Evolutionary conservation across 495 filamentous ascomycete genomes (phyloP).

Genomic region (Aspergillus heteromorphus): DNA sequence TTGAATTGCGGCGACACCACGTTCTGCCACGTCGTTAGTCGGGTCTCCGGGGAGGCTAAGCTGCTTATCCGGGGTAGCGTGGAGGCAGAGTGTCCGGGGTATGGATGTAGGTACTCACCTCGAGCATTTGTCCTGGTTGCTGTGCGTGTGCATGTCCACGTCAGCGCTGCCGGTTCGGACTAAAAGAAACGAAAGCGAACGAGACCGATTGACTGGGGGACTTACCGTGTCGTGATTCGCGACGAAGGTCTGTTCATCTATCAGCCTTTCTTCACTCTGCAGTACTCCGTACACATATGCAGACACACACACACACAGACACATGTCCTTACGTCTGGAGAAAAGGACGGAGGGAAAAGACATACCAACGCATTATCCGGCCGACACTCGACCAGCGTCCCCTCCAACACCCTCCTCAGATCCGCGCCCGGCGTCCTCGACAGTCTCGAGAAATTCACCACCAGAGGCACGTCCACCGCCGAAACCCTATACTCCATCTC

Average conservation of each 20-base stretch:
- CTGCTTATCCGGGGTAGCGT: too few species aligned
- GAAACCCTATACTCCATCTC: conserved; percentile 51
- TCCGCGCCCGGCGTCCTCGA: conserved; percentile 48
- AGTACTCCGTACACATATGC: background rate
- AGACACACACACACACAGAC: conserved; percentile 53
- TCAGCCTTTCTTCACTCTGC: background rate
- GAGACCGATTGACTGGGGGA: too few species aligned
- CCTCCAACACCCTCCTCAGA: conserved; percentile 55
- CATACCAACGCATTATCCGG: conserved; percentile 58
- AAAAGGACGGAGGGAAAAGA: too few species aligned
- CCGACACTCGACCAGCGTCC: conserved; percentile 49
- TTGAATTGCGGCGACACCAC: conserved; percentile 52
- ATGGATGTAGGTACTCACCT: conserved; percentile 35
- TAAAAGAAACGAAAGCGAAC: background rate
- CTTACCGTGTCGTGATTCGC: conserved; percentile 40
- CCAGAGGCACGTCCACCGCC: conserved; percentile 65
- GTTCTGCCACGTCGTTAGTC: conserved; percentile 23
- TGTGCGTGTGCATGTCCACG: too few species aligned
- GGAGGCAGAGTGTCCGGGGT: too few species aligned
- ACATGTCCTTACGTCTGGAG: too few species aligned
- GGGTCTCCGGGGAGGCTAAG: too few species aligned
- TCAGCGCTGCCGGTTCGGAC: background rate
- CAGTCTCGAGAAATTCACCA: conserved; percentile 56
- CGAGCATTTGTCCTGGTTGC: conserved; percentile 55
- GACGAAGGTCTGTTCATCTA: conserved; percentile 31